Percentiles rank a stretch among this genome's conserved stretches.
These are phyloP conservation scores for Aspergillus piperis DNA, from an alignment of 2,329 filamentous ascomycete genomes.

Conservation along the genomic window DNA sequence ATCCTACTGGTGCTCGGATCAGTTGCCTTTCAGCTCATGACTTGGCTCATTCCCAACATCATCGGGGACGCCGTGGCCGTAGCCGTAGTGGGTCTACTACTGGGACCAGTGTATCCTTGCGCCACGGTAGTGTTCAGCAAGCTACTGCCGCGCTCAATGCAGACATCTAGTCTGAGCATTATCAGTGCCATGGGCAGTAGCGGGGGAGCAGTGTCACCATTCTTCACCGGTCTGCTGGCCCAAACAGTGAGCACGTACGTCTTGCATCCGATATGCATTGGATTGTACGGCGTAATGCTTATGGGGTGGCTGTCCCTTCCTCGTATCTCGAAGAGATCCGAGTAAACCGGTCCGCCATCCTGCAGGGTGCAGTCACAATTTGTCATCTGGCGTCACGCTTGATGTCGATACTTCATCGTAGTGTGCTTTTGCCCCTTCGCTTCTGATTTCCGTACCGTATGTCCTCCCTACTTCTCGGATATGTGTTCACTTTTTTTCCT, in stretches of 20 bases:
- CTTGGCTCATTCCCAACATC: slow-evolving; percentile 78
- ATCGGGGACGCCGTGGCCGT: slow-evolving; percentile 68
- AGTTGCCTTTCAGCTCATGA: slow-evolving; percentile 69
- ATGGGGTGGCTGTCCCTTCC: slow-evolving; percentile 56
- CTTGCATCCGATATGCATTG: slow-evolving; percentile 58
- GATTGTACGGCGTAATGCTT: slow-evolving; percentile 56
- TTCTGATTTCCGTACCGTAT: not conserved
- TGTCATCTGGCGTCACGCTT: not conserved
- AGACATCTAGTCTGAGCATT: slow-evolving; percentile 43
- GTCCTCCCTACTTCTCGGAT: not conserved
- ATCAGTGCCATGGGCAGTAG: slow-evolving; percentile 45
- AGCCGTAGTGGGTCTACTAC: slow-evolving; percentile 68
- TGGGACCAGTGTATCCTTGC: slow-evolving; percentile 80
- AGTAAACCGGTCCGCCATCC: slow-evolving; percentile 31
- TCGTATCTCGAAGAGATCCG: slow-evolving; percentile 51
- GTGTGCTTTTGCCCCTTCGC: not conserved
- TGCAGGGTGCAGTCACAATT: not conserved
- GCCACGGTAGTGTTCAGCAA: slow-evolving; percentile 62
- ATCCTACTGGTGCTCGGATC: slow-evolving; percentile 63
- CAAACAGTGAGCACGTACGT: slow-evolving; percentile 52
- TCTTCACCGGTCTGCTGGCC: slow-evolving; percentile 52
- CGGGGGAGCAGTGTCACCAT: slow-evolving; percentile 47
- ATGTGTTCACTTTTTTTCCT: not conserved
- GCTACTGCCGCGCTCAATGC: slow-evolving; percentile 45
- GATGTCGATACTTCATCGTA: not conserved